Percentiles rank a stretch among this genome's conserved stretches.
These are phyloP conservation scores for Eucalyptus marginata DNA, from an alignment of 345 rosid species.

Conservation along the genomic window DNA sequence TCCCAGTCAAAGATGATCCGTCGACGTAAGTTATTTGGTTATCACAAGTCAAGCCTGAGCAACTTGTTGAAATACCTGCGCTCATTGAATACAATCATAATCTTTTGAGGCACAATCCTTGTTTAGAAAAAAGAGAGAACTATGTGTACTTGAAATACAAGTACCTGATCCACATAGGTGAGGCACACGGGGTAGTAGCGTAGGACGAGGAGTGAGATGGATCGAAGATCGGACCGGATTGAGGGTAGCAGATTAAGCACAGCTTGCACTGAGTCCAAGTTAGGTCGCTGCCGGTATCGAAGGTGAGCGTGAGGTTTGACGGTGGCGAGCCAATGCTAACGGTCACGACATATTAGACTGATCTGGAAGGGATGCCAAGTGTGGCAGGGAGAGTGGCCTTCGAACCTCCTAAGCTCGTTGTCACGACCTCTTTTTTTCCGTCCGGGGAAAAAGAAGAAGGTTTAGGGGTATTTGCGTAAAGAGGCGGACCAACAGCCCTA, in stretches of 20 bases:
- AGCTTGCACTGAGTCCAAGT: background rate
- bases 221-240: background rate
- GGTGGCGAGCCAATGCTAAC: background rate
- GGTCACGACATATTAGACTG: background rate
- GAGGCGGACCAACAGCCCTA: no score
- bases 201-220: background rate
- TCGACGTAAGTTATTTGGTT: no score
- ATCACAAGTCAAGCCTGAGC: background rate
- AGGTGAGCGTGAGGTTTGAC: background rate
- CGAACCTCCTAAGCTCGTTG: background rate
- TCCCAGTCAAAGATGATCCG: background rate
- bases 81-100: background rate
- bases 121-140: background rate
- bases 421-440: no score
- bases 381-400: background rate
- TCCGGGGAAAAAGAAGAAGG: no score
- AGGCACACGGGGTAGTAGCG: background rate
- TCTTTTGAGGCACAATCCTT: background rate
- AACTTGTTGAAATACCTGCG: background rate
- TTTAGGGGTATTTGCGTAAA: no score
- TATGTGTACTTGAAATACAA: background rate
- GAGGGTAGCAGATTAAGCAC: background rate
- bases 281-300: background rate
- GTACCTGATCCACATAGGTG: background rate
- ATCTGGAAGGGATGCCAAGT: background rate